A percentile compares a stretch with the other conserved stretches of the same genome.
Conservation (phyloP, 2,329 filamentous ascomycete genomes). For the Pestalotiopsis sp. region DNA sequence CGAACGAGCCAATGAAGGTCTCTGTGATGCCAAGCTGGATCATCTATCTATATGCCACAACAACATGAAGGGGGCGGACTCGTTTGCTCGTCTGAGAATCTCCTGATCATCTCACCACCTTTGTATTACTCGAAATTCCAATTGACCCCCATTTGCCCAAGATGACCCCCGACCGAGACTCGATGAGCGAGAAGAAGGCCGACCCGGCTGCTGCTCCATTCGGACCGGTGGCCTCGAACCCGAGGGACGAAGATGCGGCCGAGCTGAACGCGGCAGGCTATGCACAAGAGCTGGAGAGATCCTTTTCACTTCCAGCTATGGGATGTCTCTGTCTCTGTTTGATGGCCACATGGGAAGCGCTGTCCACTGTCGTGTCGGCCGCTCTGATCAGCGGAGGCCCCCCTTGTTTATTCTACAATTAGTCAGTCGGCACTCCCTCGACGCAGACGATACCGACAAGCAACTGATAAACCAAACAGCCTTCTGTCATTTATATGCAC, state of each 20-base stretch:
- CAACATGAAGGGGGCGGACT: background rate
- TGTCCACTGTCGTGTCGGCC: slow-evolving; percentile 45
- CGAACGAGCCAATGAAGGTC: background rate
- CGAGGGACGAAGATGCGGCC: slow-evolving; percentile 17
- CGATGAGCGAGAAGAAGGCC: background rate
- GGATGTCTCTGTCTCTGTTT: slow-evolving; percentile 45
- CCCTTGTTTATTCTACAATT: slow-evolving; percentile 46
- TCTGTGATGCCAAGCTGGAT: background rate
- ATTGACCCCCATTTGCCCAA: background rate
- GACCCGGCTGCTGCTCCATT: background rate
- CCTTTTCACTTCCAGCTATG: slow-evolving; percentile 45
- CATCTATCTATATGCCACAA: background rate
- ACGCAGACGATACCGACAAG: background rate
- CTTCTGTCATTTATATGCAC: slow-evolving; percentile 42
- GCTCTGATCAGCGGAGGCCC: slow-evolving; percentile 47
- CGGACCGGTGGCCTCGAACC: background rate
- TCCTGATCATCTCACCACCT: background rate
- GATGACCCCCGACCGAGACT: background rate
- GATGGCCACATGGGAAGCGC: slow-evolving; percentile 54
- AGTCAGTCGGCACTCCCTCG: slow-evolving; percentile 27
- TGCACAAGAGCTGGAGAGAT: slow-evolving; percentile 28
- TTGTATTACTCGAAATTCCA: background rate
- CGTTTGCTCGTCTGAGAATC: background rate
- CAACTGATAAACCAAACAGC: slow-evolving; percentile 20
- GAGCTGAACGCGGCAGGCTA: slow-evolving; percentile 1